Base-by-base conservation (phyloP, 2,329 filamentous ascomycete genomes). In the Claviceps paspali region DNA sequence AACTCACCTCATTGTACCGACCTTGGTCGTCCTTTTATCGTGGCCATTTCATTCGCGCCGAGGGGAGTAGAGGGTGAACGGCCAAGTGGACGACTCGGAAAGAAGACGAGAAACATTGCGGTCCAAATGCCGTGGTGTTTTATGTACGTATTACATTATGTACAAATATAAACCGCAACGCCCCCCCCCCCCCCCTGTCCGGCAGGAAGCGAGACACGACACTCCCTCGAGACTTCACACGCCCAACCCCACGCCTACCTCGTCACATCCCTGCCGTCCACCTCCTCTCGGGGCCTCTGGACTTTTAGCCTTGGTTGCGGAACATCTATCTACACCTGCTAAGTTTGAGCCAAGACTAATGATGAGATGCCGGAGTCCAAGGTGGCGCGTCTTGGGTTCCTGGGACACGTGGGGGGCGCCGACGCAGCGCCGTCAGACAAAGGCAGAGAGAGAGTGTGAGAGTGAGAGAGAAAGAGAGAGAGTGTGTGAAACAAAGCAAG, bases 171-270 rank as follows among this genome's bases (percentile, higher is more conserved):
- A n/a, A 22, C 17, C 11, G 10, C n/a, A 14, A 31, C 17, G 14
- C 18, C 38, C 45, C 34, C 34, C n/a, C n/a, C n/a, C n/a, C n/a
- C n/a, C n/a, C n/a, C n/a, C n/a, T n/a, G n/a, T 38, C 38, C 43
- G 41, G 43, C 42, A 43, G 40, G 37, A 37, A 36, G 40, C 40
- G 45, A 46, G 40, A 41, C 45, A 45, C 47, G 40, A 42, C 40
- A 49, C 40, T 41, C 42, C 36, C 40, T 42, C 30, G 17, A 19
- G 23, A 32, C 30, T 23, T 14, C 6, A 18, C 23, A 39, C 30
- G 33, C 37, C 37, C 36, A 30, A n/a, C 38, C 36, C 40, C 38
- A 37, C 41, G 31, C 40, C 39, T 3, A 6, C 5, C 30, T 17
- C 21, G n/a, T 27, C 22, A 11, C 21, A 11, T 27, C 22, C 11